A percentile compares a stretch with the other conserved stretches of the same genome.
Conservation (phyloP, 768 basidiomycete genomes). For the Psilocybe azurescens region DNA sequence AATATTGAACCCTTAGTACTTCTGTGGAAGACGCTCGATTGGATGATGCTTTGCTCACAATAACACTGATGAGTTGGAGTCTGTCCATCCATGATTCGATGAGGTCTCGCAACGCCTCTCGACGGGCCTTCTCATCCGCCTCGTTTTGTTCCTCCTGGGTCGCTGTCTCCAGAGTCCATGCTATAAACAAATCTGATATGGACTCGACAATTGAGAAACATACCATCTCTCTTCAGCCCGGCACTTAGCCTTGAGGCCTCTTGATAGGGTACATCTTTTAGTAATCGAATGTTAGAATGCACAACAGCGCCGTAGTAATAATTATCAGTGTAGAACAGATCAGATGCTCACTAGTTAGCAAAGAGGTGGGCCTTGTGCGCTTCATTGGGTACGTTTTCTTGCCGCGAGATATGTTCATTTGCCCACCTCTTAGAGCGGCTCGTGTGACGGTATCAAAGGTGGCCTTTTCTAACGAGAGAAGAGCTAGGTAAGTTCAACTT, state of each 20-base stretch:
- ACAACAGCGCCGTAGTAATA: not conserved
- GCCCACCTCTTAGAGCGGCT: not conserved
- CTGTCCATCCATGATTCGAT: constrained; percentile 69
- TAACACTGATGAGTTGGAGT: constrained; percentile 63
- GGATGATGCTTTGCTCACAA: constrained; percentile 40
- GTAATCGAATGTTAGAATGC: not conserved
- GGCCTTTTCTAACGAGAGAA: no score
- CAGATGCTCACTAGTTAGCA: not conserved
- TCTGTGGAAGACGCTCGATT: not conserved
- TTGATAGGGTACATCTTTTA: not conserved
- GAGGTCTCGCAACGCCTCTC: constrained; percentile 50
- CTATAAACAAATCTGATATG: not conserved
- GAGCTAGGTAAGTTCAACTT: no score
- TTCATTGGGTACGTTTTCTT: not conserved
- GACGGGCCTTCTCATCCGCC: constrained; percentile 42
- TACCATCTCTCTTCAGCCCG: not conserved
- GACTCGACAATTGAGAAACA: not conserved
- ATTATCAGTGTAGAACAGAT: not conserved
- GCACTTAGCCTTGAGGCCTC: not conserved
- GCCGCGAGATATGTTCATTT: not conserved
- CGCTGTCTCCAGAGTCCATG: constrained; percentile 12
- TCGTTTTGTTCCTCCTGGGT: constrained; percentile 56
- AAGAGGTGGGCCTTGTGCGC: not conserved
- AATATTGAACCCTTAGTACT: not conserved
- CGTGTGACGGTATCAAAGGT: no score